These are phyloP conservation scores for Gynochthodes officinalis DNA, from an alignment of 257 asterid species.

Conservation along the genomic window DNA sequence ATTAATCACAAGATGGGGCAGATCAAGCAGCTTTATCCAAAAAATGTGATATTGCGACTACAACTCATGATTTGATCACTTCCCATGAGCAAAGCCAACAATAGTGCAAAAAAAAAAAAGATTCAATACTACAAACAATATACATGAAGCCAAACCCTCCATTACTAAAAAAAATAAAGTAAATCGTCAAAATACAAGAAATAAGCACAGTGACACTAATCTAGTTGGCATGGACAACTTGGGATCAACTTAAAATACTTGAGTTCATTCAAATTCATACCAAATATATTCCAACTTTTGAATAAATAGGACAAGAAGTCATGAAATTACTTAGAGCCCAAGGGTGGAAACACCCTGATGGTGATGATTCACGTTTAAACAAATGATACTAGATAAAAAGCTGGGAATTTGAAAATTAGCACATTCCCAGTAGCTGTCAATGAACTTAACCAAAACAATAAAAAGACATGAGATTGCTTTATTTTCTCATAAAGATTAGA, in stretches of 20 bases:
- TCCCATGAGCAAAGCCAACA: neutral
- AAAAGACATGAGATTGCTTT: neutral
- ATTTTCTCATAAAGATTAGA: neutral
- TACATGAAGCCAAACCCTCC: neutral
- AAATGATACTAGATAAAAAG: neutral
- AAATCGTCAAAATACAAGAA: neutral
- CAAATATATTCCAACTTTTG: neutral
- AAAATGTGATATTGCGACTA: neutral
- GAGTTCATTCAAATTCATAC: slow-evolving; percentile 1
- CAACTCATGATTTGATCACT: neutral
- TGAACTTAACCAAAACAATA: neutral
- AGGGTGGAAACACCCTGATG: neutral
- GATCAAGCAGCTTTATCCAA: slow-evolving; percentile 4
- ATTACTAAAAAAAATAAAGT: neutral
- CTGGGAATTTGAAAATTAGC: neutral
- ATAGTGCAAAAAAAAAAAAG: neutral
- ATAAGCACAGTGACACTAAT: neutral
- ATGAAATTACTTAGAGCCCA: neutral
- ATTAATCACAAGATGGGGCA: slow-evolving; percentile 29
- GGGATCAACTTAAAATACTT: neutral
- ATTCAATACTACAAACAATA: neutral
- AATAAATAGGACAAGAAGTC: neutral
- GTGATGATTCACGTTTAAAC: neutral
- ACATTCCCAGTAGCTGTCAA: neutral
- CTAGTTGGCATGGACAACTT: neutral